Base-by-base conservation (phyloP, 2,329 filamentous ascomycete species). In the Ophiostoma sp. region DNA sequence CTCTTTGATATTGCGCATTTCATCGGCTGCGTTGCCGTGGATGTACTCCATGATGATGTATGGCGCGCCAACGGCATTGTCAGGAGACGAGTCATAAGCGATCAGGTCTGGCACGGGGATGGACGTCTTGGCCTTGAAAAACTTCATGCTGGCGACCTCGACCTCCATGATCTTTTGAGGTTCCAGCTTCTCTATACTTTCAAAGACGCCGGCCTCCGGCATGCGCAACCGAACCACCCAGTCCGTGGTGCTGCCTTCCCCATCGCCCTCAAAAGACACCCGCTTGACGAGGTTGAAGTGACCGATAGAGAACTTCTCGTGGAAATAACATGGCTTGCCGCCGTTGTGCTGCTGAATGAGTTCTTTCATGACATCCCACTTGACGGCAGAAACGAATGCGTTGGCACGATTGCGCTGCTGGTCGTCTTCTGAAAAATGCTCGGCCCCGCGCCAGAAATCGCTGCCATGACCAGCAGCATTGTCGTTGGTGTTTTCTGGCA, bases 91-190 rank as follows among this genome's bases (percentile, higher is more conserved):
- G n/a, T 54, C n/a, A 27, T 23, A 23, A 11, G 52, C 52, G 23
- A 54, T 54, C n/a, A 54, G 4, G 8, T 6, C 6, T 6, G 52
- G 52, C n/a, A 54, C 52, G 52, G 52, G 52, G 52, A 54, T 54
- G n/a, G 52, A 23, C n/a, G 52, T 27, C n/a, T 54, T 54, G 20
- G 52, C 3, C 52, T 54, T 54, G n/a, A 23, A 54, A 11, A 54
- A 54, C n/a, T 54, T 54, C 52, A 54, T 27, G 52, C 52, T 54
- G 10, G 52, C 52, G 23, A 54, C 52, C 52, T 54, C 52, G 27
- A 54, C 52, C 52, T 54, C 52, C 52, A 54, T 54, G n/a, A 54
- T 54, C 52, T 54, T n/a, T n/a, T n/a, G 52, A 54, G 52, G 20
- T 6, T 54, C 52, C 3, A 54, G 52, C 52, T 27, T 54, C n/a